A percentile compares a stretch with the other conserved stretches of the same genome.
Evolutionary conservation across 371 early-diverging fungal genomes (phyloP).

Genomic region (Rozella allomycis): DNA sequence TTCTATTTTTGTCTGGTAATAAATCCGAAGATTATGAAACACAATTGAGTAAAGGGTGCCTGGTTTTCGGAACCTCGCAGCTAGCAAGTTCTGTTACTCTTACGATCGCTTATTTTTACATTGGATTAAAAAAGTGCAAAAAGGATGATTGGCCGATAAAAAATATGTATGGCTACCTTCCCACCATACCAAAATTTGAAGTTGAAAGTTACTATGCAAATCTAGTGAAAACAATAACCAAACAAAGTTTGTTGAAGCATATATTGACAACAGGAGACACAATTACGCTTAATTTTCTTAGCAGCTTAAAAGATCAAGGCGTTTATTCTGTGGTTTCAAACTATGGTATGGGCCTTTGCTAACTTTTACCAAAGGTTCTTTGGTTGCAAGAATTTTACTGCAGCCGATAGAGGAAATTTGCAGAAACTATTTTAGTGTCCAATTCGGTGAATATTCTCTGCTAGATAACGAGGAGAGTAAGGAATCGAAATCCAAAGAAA

Average conservation of each 20-base stretch:
- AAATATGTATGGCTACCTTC: no score
- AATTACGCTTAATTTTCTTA: slow-evolving; percentile 46
- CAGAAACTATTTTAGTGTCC: slow-evolving; percentile 63
- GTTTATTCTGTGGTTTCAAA: slow-evolving; percentile 61
- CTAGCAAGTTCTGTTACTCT: no score
- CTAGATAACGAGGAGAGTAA: background rate
- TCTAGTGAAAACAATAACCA: slow-evolving; percentile 49
- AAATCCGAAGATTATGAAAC: no score
- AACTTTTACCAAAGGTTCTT: slow-evolving; percentile 36
- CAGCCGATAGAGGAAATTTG: slow-evolving; percentile 79
- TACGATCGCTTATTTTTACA: no score
- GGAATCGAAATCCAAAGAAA: slow-evolving; percentile 19
- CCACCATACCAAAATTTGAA: no score
- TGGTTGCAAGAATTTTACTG: slow-evolving; percentile 69
- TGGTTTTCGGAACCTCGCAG: no score
- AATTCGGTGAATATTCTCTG: no score
- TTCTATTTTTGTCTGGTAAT: no score
- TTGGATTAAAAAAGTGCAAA: no score
- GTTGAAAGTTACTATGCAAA: no score
- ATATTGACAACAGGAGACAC: slow-evolving; percentile 85
- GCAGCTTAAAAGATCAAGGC: slow-evolving; percentile 39
- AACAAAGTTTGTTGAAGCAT: slow-evolving; percentile 72
- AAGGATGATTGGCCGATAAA: no score
- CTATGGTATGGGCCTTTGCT: slow-evolving; percentile 42
- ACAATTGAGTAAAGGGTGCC: no score